Evolutionary conservation across 2,329 filamentous ascomycete genomes (phyloP), one percentile per base, ranked within the genome.

Genomic region (Aspergillus ibericus): DNA sequence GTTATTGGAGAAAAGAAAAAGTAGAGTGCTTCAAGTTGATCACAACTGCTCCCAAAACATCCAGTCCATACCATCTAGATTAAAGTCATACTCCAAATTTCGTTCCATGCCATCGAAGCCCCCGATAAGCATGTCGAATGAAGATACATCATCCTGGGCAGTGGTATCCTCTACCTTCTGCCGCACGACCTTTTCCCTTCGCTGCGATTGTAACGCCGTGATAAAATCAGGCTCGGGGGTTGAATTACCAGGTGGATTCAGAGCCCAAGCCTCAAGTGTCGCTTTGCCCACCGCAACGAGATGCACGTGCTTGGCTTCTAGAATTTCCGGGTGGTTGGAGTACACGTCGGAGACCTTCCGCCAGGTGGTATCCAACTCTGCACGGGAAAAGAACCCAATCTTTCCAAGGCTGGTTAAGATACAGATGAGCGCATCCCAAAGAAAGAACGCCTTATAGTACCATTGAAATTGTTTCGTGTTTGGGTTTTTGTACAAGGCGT

Each of bases 401-500:
- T 72, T 69, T 13, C 72, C 61, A 0, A 78, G 63, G 47, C 73
- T 73, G 58, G 65, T 73, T 29, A 83, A 67, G 25, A 83, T 68
- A 62, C 79, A 79, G 12, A 82, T 74, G 44, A 81, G 74, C 2
- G 79, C 74, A 55, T 82, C 80, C 80, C 81, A 83, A 32, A 77
- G 70, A 63, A 81, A 84, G 29, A 79, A 75, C 10, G 72, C 64
- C 25, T 78, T 70, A 34, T 75, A 68, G 50, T 80, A 77, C 78
- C 79, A 81, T 20, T 69, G 66, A 58, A 75, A 81, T 13, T 70
- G 68, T 22, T 70, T 66, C 51, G 77, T 66, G 8, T 66, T 67
- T 29, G 70, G 68, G 36, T 76, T 77, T 1, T 66, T 70, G 27
- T 78, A 75, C 8, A 78, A 63, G 1, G 73, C 70, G 4, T 73